These are phyloP conservation scores for Berberis thunbergii DNA, from an alignment of 164 flowering plant species.

Conservation along the genomic window DNA sequence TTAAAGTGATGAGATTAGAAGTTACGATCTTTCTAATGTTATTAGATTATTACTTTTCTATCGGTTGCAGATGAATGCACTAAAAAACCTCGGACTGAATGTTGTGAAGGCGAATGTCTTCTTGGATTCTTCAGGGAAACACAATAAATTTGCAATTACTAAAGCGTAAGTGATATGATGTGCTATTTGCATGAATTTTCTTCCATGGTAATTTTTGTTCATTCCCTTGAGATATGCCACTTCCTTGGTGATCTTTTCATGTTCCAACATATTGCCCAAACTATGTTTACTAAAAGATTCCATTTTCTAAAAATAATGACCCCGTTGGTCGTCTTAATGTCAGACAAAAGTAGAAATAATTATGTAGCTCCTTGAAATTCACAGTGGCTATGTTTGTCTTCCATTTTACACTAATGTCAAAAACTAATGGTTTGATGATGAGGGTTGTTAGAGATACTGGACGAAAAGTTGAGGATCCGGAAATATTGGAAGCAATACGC, in stretches of 20 bases:
- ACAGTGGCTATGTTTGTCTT: no score
- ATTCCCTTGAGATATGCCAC: no score
- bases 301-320: no score
- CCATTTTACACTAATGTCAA: no score
- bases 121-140: conserved; percentile 96
- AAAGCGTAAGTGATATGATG: conserved; percentile 53
- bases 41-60: conserved; percentile 1
- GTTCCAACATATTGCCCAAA: no score
- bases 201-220: no score
- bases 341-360: no score
- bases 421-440: conserved; percentile 7
- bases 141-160: conserved; percentile 86
- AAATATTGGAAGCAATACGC: conserved; percentile 93
- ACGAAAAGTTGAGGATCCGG: conserved; percentile 88
- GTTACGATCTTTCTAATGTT: not conserved
- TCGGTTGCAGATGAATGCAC: conserved; percentile 77
- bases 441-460: conserved; percentile 58
- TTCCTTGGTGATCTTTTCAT: no score
- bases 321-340: no score
- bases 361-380: no score
- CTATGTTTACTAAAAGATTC: no score
- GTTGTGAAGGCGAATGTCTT: conserved; percentile 91
- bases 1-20: not conserved
- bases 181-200: no score
- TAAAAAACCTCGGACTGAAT: conserved; percentile 86